These are phyloP conservation scores for Ganoderma lucidum DNA, from an alignment of 1,284 basidiomycete species.

Conservation along the genomic window DNA sequence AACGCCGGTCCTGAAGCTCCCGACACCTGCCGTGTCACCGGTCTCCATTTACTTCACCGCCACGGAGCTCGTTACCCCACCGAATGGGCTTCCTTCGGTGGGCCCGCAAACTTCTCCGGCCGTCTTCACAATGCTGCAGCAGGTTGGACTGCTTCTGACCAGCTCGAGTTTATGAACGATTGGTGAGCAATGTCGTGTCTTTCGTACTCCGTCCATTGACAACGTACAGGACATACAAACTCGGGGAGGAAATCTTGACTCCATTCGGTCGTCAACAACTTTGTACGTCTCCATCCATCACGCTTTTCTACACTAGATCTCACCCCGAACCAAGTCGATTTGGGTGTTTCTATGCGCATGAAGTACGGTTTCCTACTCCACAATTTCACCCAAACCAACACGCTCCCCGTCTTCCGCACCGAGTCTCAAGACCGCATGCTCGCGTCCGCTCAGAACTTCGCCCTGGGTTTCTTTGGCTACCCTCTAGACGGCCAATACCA, in stretches of 20 bases:
- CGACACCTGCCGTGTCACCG: constrained; percentile 72
- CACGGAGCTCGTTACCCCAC: constrained; percentile 87
- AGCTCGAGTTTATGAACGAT: constrained; percentile 76
- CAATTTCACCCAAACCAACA: constrained; percentile 79
- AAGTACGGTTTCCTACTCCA: constrained; percentile 85
- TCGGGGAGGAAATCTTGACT: constrained; percentile 83
- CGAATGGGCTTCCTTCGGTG: constrained; percentile 68
- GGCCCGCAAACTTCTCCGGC: constrained; percentile 68
- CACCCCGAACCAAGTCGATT: constrained; percentile 56
- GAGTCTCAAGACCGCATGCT: constrained; percentile 91
- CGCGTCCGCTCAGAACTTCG: constrained; percentile 85
- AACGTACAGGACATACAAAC: constrained; percentile 75
- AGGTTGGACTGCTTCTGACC: constrained; percentile 68
- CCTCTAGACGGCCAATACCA: constrained; percentile 82
- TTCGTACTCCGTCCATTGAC: constrained; percentile 10
- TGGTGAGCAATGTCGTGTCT: constrained; percentile 57
- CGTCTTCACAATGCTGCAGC: constrained; percentile 62
- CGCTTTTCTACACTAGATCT: neutral
- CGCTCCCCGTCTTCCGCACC: constrained; percentile 86
- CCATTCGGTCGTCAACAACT: constrained; percentile 86
- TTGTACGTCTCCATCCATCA: constrained; percentile 48
- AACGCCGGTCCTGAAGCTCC: constrained; percentile 76
- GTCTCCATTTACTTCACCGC: constrained; percentile 80
- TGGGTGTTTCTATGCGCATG: constrained; percentile 75
- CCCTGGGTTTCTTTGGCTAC: constrained; percentile 88